phyloP scores from a whole-genome alignment of 768 basidiomycete genomes.

The Rhodosporidiobolus odoratus region DNA sequence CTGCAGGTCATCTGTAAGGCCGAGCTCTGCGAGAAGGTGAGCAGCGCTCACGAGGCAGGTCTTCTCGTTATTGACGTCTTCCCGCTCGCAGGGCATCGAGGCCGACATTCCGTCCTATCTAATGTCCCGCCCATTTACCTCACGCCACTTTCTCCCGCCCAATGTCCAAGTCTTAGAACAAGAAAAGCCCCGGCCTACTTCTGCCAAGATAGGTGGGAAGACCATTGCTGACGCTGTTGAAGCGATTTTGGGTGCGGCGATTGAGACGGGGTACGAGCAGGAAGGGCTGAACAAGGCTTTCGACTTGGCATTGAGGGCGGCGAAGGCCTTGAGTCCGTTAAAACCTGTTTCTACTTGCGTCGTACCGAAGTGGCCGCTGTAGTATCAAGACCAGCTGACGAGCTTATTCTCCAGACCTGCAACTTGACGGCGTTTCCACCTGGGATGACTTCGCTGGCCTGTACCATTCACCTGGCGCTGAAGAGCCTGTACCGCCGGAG shows the following conservation, averaged over 20 bases:
- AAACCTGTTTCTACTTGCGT: not conserved
- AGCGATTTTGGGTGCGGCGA: not conserved
- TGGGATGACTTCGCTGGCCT: conserved; percentile 2
- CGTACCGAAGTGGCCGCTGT: no score
- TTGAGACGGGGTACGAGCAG: conserved; percentile 12
- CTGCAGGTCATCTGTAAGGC: conserved; percentile 71
- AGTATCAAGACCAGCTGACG: no score
- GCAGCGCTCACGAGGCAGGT: no score
- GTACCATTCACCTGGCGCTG: not conserved
- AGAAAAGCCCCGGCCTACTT: not conserved
- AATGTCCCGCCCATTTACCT: conserved; percentile 14
- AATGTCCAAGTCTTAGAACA: conserved; percentile 1
- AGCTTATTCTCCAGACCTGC: not conserved
- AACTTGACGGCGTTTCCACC: not conserved
- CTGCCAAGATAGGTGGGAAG: conserved; percentile 18
- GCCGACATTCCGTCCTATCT: conserved; percentile 8
- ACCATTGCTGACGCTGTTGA: conserved; percentile 10
- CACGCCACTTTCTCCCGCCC: conserved; percentile 22
- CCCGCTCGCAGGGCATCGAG: not conserved
- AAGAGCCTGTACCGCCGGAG: not conserved
- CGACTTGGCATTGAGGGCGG: not conserved
- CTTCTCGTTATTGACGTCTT: not conserved
- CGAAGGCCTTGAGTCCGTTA: not conserved
- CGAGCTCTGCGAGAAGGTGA: conserved; percentile 55
- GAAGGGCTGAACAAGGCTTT: not conserved